Evolutionary conservation across 2,329 filamentous ascomycete genomes (phyloP).

Genomic region (Epichloe sp.): DNA sequence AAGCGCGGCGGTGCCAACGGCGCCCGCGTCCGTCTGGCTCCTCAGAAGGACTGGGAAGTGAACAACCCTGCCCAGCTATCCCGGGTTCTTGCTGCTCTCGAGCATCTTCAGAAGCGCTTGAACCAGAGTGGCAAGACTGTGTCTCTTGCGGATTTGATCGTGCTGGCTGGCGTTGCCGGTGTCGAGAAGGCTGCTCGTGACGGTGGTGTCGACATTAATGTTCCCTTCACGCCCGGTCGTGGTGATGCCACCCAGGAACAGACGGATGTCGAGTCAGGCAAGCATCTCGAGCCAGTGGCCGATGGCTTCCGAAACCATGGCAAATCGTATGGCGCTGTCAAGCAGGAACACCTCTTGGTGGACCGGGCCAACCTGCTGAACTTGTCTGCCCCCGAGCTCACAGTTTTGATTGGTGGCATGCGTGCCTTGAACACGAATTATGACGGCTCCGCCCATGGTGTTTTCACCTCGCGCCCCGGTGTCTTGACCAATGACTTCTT

Average conservation of each 20-base stretch:
- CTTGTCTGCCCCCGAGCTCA: conserved; percentile 57
- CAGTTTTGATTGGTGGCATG: conserved; percentile 58
- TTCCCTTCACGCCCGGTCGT: conserved; percentile 63
- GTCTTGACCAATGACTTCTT: conserved; percentile 71
- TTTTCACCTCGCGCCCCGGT: conserved; percentile 56
- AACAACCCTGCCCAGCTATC: conserved; percentile 59
- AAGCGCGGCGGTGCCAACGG: conserved; percentile 77
- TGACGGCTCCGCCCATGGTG: conserved; percentile 52
- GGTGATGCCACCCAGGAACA: conserved; percentile 58
- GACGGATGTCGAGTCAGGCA: conserved; percentile 53
- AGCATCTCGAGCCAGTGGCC: conserved; percentile 52
- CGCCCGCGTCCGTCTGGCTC: conserved; percentile 60
- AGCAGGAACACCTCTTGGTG: conserved; percentile 56
- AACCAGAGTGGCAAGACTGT: conserved; percentile 57
- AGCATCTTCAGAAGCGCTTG: conserved; percentile 53
- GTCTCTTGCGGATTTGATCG: conserved; percentile 66
- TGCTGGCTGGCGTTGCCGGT: conserved; percentile 57
- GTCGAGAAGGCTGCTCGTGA: conserved; percentile 55
- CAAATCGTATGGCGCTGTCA: conserved; percentile 43
- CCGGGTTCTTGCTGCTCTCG: conserved; percentile 47
- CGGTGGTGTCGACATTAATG: conserved; percentile 34
- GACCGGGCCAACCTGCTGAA: conserved; percentile 60
- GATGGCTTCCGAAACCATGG: conserved; percentile 77
- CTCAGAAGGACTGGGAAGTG: conserved; percentile 58
- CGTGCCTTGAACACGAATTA: conserved; percentile 58